Conservation (phyloP, 805 yeast species). For the Tetrapisispora pingtungensis region DNA sequence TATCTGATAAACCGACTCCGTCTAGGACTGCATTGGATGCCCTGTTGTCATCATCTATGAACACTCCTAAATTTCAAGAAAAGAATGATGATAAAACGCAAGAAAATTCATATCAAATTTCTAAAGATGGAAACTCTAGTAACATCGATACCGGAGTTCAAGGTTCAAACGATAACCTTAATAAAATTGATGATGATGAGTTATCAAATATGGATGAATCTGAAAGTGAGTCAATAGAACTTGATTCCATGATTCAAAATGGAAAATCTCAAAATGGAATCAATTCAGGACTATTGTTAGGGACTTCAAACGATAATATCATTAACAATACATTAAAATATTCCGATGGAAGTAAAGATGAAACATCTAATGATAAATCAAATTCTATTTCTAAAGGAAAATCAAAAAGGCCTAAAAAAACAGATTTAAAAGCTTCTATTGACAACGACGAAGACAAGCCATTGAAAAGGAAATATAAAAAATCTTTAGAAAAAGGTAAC, state of each 20-base stretch:
- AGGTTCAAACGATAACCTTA: background rate
- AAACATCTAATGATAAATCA: background rate
- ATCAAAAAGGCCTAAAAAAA: background rate
- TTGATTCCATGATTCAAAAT: background rate
- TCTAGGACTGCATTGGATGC: conserved; percentile 27
- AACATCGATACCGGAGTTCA: background rate
- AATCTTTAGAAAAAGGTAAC: background rate
- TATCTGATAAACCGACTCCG: conserved; percentile 22
- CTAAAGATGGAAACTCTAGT: background rate
- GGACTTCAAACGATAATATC: background rate
- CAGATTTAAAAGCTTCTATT: background rate
- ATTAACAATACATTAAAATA: background rate
- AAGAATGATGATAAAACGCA: background rate
- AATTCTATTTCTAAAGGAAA: background rate
- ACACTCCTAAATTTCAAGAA: conserved; percentile 13
- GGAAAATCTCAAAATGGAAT: background rate
- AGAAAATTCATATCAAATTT: background rate
- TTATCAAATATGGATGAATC: background rate
- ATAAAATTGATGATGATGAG: background rate
- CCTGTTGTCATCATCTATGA: conserved; percentile 18
- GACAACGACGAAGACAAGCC: background rate
- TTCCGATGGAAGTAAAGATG: background rate
- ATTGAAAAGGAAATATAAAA: background rate
- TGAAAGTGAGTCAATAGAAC: background rate
- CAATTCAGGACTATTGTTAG: background rate